Conservation (phyloP, 2,329 filamentous ascomycete species). For the Piedraia hortae region DNA sequence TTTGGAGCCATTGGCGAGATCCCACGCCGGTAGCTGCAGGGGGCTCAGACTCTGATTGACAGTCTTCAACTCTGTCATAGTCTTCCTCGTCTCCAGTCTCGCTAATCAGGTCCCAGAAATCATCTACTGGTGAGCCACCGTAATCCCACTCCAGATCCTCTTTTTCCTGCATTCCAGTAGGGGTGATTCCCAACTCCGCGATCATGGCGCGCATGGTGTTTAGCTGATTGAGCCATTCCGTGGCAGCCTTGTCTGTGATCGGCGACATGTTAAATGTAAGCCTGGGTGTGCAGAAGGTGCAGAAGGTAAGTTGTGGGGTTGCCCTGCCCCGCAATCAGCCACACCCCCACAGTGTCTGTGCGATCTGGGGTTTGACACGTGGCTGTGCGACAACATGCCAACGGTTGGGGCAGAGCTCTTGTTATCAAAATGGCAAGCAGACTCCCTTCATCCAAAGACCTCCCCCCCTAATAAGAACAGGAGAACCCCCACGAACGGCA, state of each 20-base stretch:
- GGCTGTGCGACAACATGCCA: too few species aligned
- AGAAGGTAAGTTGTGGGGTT: too few species aligned
- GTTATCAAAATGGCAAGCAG: too few species aligned
- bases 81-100: slow-evolving; percentile 39
- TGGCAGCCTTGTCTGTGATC: slow-evolving; percentile 15
- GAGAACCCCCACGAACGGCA: slow-evolving; percentile 96
- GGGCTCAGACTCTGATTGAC: slow-evolving; percentile 17
- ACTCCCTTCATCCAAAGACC: too few species aligned
- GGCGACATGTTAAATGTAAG: slow-evolving; percentile 16
- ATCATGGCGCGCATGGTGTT: slow-evolving; percentile 67
- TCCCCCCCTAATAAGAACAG: too few species aligned
- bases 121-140: slow-evolving; percentile 39
- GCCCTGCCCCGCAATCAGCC: too few species aligned
- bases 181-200: slow-evolving; percentile 35
- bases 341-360: too few species aligned
- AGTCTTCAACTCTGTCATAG: slow-evolving; percentile 37
- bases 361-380: too few species aligned
- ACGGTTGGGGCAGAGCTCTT: too few species aligned
- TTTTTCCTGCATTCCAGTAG: slow-evolving; percentile 34
- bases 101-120: slow-evolving; percentile 82
- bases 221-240: slow-evolving; percentile 64
- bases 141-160: slow-evolving; percentile 40
- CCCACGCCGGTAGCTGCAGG: slow-evolving; percentile 20
- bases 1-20: slow-evolving; percentile 35
- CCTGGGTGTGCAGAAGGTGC: too few species aligned